phyloP scores from a whole-genome alignment of 2,329 filamentous ascomycete species.

The Fusarium mundagurra region DNA sequence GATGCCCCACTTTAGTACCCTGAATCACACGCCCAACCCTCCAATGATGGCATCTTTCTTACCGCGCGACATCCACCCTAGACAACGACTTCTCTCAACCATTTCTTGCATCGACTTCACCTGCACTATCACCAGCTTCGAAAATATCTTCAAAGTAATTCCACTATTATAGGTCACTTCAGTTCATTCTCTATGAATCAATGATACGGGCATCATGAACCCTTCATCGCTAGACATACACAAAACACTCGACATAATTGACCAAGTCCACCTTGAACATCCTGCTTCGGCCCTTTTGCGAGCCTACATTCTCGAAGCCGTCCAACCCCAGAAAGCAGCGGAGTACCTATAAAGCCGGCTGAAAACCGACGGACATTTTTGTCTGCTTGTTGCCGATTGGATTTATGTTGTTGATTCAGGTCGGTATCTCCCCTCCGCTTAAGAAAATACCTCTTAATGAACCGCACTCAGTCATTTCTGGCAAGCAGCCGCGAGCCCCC shows the following conservation, averaged over 20 bases:
- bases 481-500: background rate
- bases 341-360: background rate
- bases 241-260: background rate
- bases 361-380: background rate
- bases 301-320: accelerated
- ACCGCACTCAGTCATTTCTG: background rate
- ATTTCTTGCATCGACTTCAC: background rate
- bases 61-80: background rate
- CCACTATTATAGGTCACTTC: accelerated
- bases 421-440: background rate
- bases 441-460: accelerated
- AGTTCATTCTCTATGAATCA: accelerated
- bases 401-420: background rate
- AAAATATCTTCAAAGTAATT: accelerated
- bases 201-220: accelerated
- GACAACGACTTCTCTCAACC: background rate
- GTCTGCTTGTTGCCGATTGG: background rate
- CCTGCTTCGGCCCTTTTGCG: accelerated
- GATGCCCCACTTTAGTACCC: background rate
- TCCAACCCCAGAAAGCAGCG: background rate
- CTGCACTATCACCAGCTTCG: accelerated
- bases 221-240: background rate
- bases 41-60: background rate
- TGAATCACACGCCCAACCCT: background rate
- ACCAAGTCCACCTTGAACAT: background rate